phyloP scores from a whole-genome alignment of 139 green algal species.

The Chlorella sp. region DNA sequence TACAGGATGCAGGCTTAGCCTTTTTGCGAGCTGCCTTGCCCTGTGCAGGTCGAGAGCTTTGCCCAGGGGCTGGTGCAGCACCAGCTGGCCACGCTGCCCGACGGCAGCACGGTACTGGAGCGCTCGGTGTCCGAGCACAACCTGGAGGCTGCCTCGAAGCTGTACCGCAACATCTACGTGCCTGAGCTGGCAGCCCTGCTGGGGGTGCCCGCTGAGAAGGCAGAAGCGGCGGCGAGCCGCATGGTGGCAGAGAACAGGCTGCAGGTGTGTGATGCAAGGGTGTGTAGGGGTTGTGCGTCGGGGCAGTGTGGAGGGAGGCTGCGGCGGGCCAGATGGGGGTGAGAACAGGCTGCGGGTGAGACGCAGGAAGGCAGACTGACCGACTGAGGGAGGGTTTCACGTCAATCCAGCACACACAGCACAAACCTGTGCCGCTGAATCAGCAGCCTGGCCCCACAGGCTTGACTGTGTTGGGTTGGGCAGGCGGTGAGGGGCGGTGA shows the following conservation, averaged over 20 bases:
- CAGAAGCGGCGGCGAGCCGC: conserved; percentile 83
- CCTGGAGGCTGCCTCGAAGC: conserved; percentile 62
- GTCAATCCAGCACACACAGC: too few relatives aligned
- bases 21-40: not conserved
- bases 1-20: too few relatives aligned
- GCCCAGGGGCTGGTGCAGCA: conserved; percentile 80
- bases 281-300: too few relatives aligned
- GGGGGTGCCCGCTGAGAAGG: conserved; percentile 72
- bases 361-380: too few relatives aligned
- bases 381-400: too few relatives aligned
- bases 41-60: conserved; percentile 86
- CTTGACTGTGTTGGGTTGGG: too few relatives aligned
- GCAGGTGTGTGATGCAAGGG: conserved; percentile 20
- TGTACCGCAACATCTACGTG: conserved; percentile 34
- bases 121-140: conserved; percentile 95
- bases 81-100: conserved; percentile 81
- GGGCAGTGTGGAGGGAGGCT: too few relatives aligned
- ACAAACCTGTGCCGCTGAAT: too few relatives aligned
- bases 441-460: too few relatives aligned
- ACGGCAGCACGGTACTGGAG: conserved; percentile 89
- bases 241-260: conserved; percentile 90
- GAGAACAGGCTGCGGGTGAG: too few relatives aligned
- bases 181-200: conserved; percentile 89
- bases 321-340: too few relatives aligned
- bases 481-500: too few relatives aligned